phyloP scores from a whole-genome alignment of 768 basidiomycete species.

The Kwoniella dejecticola region DNA sequence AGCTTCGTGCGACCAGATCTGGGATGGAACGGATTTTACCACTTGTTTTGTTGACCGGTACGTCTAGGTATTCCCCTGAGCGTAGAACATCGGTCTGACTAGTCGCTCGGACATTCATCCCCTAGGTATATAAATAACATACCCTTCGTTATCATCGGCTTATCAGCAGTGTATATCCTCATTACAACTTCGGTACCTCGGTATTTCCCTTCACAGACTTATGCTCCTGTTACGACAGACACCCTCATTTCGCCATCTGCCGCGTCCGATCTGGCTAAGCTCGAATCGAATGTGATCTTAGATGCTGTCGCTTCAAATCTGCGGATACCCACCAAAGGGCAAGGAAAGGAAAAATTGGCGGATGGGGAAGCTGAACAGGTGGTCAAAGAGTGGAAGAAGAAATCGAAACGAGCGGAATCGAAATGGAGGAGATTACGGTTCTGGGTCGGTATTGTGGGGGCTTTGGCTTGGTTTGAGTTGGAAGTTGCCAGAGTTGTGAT shows the following conservation, averaged over 20 bases:
- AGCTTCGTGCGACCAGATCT: constrained; percentile 26
- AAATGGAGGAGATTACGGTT: constrained; percentile 30
- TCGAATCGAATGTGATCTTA: constrained; percentile 45
- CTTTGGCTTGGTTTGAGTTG: constrained; percentile 28
- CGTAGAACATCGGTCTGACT: too few species aligned
- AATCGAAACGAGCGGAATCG: neutral
- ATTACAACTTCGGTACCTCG: neutral
- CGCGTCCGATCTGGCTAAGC: constrained; percentile 31
- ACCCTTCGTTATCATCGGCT: constrained; percentile 24
- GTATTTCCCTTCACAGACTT: neutral
- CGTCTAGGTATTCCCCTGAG: too few species aligned
- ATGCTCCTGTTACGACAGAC: constrained; percentile 9
- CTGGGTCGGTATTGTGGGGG: constrained; percentile 31
- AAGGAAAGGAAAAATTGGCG: neutral
- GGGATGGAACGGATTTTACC: constrained; percentile 47
- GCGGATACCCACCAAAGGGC: constrained; percentile 5
- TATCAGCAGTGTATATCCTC: constrained; percentile 7
- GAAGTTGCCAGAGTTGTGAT: constrained; percentile 21
- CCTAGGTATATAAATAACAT: constrained; percentile 38
- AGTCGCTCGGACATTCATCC: too few species aligned
- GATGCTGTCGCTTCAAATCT: constrained; percentile 36
- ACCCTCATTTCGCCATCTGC: constrained; percentile 32
- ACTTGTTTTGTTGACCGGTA: constrained; percentile 35
- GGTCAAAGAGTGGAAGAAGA: constrained; percentile 15
- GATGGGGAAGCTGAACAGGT: constrained; percentile 30